Conservation (phyloP, 352 stramenopile genomes). For the Phytophthora pini region DNA sequence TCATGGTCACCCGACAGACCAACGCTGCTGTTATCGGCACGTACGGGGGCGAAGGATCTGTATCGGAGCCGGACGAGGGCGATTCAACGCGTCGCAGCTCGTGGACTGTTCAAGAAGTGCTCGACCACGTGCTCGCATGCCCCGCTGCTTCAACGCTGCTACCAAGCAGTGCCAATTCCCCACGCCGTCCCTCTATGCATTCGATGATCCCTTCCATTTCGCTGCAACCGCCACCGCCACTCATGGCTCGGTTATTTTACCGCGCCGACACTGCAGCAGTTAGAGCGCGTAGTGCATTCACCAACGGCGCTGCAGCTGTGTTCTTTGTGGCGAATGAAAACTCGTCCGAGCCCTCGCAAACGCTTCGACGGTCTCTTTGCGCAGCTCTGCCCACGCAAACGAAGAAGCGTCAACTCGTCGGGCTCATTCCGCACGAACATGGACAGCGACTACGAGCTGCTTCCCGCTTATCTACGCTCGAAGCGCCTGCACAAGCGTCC, state of each 20-base stretch:
- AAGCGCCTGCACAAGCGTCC: slow-evolving; percentile 1
- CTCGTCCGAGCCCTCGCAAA: slow-evolving; percentile 31
- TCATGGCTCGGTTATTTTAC: slow-evolving; percentile 58
- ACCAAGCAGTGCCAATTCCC: not conserved
- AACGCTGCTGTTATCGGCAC: slow-evolving; percentile 24
- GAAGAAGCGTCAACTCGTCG: slow-evolving; percentile 31
- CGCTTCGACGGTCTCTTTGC: slow-evolving; percentile 27
- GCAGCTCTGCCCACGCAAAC: slow-evolving; percentile 7
- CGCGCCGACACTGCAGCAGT: slow-evolving; percentile 47
- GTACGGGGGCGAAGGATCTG: slow-evolving; percentile 19
- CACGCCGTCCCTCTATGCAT: slow-evolving; percentile 27
- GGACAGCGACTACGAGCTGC: slow-evolving; percentile 27
- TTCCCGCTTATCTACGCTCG: slow-evolving; percentile 21
- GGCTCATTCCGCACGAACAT: slow-evolving; percentile 36
- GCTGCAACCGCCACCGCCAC: slow-evolving; percentile 34
- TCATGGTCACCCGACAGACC: slow-evolving; percentile 53
- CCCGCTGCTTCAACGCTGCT: slow-evolving; percentile 9
- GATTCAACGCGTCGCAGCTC: slow-evolving; percentile 33
- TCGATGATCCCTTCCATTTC: slow-evolving; percentile 14
- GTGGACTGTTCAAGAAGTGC: slow-evolving; percentile 35
- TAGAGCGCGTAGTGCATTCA: slow-evolving; percentile 48
- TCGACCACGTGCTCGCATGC: slow-evolving; percentile 17
- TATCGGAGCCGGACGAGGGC: slow-evolving; percentile 26
- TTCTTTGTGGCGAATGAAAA: slow-evolving; percentile 51
- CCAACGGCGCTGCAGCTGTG: slow-evolving; percentile 56